phyloP scores from a whole-genome alignment of 768 basidiomycete species.

The Pisolithus sp. region DNA sequence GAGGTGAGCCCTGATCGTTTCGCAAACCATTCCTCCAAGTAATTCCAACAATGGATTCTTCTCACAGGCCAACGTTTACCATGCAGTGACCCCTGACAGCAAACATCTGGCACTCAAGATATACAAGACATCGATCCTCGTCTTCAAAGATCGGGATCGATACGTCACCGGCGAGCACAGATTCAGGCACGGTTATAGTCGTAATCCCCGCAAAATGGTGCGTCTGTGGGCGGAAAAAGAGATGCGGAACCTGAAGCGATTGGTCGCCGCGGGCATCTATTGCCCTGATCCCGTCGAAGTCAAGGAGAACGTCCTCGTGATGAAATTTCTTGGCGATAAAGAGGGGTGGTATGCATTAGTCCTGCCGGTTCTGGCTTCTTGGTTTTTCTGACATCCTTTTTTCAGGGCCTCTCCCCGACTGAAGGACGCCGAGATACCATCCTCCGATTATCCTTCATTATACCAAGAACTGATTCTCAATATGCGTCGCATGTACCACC shows the following conservation, averaged over 20 bases:
- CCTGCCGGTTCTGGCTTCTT: not conserved
- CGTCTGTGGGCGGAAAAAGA: conserved; percentile 99
- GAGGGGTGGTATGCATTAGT: conserved; percentile 64
- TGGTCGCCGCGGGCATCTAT: conserved; percentile 74
- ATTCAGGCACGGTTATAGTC: conserved; percentile 86
- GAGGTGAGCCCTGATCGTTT: conserved; percentile 50
- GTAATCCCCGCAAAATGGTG: conserved; percentile 98
- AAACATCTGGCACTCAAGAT: conserved; percentile 89
- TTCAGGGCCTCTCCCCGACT: conserved; percentile 85
- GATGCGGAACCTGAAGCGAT: conserved; percentile 87
- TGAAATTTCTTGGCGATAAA: conserved; percentile 82
- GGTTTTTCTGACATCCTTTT: conserved; percentile 3
- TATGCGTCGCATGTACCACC: conserved; percentile 79
- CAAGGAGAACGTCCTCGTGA: conserved; percentile 93
- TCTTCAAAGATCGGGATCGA: conserved; percentile 96
- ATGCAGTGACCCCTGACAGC: conserved; percentile 55
- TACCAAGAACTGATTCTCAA: conserved; percentile 78
- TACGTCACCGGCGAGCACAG: conserved; percentile 95
- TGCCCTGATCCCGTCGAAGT: conserved; percentile 91
- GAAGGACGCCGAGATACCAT: conserved; percentile 73
- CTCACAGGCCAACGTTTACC: conserved; percentile 90
- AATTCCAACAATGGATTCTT: conserved; percentile 3
- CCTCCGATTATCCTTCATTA: conserved; percentile 45
- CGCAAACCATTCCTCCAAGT: not conserved
- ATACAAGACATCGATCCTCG: conserved; percentile 95